Evolutionary conservation across 164 flowering plant species (phyloP).

Genomic region (Piper longum): DNA sequence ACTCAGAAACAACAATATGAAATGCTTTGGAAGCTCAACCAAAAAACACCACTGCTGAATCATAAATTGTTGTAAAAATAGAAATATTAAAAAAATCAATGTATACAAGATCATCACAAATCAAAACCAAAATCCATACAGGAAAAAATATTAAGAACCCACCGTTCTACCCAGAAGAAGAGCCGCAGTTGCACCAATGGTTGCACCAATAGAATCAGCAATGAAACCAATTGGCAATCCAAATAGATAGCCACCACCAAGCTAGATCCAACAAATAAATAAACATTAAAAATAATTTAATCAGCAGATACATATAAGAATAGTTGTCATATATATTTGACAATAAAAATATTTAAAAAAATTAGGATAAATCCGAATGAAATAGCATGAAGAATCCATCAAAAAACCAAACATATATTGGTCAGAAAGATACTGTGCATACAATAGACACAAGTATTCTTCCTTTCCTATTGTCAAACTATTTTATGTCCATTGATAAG

Average conservation of each 20-base stretch:
- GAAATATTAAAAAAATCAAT: too few species aligned
- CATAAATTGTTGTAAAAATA: not conserved
- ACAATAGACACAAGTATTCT: too few species aligned
- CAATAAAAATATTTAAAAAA: not conserved
- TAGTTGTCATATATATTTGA: too few species aligned
- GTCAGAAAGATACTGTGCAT: too few species aligned
- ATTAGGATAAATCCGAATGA: too few species aligned
- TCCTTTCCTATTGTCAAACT: too few species aligned
- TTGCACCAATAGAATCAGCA: constrained; percentile 94
- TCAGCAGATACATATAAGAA: not conserved
- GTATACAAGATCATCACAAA: too few species aligned
- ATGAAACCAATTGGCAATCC: constrained; percentile 88
- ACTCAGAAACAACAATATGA: not conserved
- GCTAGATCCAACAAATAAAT: constrained; percentile 25
- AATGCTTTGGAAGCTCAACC: not conserved
- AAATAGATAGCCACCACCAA: constrained; percentile 96
- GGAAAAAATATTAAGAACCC: constrained; percentile 11
- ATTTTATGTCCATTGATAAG: too few species aligned
- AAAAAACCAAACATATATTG: too few species aligned
- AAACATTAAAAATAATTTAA: not conserved
- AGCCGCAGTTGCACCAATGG: constrained; percentile 85
- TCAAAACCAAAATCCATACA: too few species aligned
- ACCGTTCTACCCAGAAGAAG: constrained; percentile 90
- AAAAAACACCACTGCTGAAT: not conserved
- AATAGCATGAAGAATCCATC: too few species aligned